Evolutionary conservation across 106 monocot genomes (phyloP).

Genomic region (Amphibolis antarctica): DNA sequence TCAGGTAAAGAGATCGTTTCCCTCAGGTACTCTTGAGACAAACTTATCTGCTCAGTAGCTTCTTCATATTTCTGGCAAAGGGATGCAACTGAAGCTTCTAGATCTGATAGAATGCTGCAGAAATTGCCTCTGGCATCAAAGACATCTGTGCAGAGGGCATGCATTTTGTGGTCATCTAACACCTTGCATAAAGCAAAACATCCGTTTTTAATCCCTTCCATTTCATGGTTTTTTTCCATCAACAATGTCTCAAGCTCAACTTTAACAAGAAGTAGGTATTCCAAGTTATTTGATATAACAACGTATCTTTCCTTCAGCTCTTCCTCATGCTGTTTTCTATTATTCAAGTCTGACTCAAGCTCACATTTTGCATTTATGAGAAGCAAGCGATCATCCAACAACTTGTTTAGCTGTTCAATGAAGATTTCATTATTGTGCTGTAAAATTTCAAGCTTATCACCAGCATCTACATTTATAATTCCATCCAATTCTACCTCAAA

Average conservation of each 20-base stretch:
- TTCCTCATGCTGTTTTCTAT: slow-evolving; percentile 39
- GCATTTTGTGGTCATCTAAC: slow-evolving; percentile 20
- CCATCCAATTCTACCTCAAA: slow-evolving; percentile 9
- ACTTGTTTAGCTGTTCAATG: slow-evolving; percentile 27
- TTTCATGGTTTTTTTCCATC: slow-evolving; percentile 20
- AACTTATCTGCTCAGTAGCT: slow-evolving; percentile 36
- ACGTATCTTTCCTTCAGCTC: slow-evolving; percentile 35
- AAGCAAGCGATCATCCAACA: slow-evolving; percentile 32
- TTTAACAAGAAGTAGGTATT: slow-evolving; percentile 17
- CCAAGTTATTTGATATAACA: slow-evolving; percentile 29
- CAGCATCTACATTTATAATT: slow-evolving; percentile 11
- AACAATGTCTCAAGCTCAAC: slow-evolving; percentile 39
- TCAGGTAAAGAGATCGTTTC: slow-evolving; percentile 23
- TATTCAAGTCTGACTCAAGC: slow-evolving; percentile 33
- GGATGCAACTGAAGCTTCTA: slow-evolving; percentile 48
- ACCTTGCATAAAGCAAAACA: slow-evolving; percentile 37
- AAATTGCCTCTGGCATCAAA: background rate
- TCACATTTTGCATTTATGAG: slow-evolving; percentile 38
- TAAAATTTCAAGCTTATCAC: slow-evolving; percentile 24
- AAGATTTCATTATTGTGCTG: slow-evolving; percentile 21
- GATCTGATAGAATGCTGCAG: slow-evolving; percentile 19
- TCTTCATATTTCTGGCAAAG: slow-evolving; percentile 38
- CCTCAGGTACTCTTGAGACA: slow-evolving; percentile 38
- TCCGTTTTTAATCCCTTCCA: slow-evolving; percentile 37
- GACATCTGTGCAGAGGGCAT: slow-evolving; percentile 7